Evolutionary conservation across 768 basidiomycete genomes (phyloP).

Genomic region (Austroboletus eburneus): DNA sequence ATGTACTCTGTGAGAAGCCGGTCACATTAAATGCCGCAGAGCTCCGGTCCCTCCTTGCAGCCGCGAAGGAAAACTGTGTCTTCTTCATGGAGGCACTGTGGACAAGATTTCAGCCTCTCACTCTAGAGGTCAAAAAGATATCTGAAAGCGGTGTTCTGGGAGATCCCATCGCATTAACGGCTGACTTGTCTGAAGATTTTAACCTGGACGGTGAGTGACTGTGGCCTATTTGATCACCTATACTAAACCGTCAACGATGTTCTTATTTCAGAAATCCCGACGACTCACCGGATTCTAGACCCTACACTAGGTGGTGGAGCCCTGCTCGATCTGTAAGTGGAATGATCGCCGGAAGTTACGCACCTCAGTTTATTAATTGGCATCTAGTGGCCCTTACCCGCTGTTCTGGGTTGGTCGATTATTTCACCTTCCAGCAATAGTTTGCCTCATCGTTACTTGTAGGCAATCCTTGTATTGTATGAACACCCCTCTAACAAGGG

Average conservation of each 20-base stretch:
- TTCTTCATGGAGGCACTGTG: constrained; percentile 94
- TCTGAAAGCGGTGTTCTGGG: constrained; percentile 63
- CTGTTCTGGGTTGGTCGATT: constrained; percentile 60
- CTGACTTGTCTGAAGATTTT: constrained; percentile 74
- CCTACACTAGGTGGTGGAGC: constrained; percentile 80
- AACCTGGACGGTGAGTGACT: constrained; percentile 50
- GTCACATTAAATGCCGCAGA: constrained; percentile 77
- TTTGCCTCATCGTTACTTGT: not conserved
- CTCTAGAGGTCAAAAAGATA: constrained; percentile 58
- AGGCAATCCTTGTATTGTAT: constrained; percentile 77
- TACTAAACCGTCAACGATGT: not conserved
- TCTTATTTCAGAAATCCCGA: constrained; percentile 49
- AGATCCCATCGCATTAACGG: constrained; percentile 60
- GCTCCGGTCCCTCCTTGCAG: constrained; percentile 62
- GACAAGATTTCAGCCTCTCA: constrained; percentile 78
- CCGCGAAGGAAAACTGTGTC: constrained; percentile 73
- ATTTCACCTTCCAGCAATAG: not conserved
- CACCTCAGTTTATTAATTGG: constrained; percentile 4
- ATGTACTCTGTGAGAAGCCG: constrained; percentile 88
- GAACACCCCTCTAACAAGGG: constrained; percentile 73
- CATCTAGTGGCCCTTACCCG: constrained; percentile 70
- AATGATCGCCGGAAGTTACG: not conserved
- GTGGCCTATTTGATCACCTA: not conserved
- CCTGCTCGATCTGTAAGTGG: constrained; percentile 72
- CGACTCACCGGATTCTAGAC: constrained; percentile 72